These are phyloP conservation scores for Agaricus sinodeliciosus DNA, from an alignment of 768 basidiomycete species.

Conservation along the genomic window DNA sequence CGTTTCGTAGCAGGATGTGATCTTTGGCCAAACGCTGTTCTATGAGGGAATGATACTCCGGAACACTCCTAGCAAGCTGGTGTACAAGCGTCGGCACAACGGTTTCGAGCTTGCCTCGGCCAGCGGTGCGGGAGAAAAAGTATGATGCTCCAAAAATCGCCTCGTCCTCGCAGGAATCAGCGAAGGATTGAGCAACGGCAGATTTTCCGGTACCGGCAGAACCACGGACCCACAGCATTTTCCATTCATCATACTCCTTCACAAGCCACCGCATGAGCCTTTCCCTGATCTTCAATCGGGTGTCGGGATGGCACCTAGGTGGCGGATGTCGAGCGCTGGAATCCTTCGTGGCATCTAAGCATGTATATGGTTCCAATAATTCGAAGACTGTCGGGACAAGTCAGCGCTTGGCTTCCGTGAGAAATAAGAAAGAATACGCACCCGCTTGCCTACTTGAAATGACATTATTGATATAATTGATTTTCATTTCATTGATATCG, in stretches of 20 bases:
- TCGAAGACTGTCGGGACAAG: too few species aligned
- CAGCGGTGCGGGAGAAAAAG: neutral
- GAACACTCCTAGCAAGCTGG: neutral
- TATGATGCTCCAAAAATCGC: conserved; percentile 2
- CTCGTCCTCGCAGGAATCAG: neutral
- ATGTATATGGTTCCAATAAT: neutral
- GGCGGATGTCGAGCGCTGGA: neutral
- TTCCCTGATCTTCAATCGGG: neutral
- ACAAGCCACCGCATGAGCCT: neutral
- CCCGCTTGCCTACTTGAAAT: too few species aligned
- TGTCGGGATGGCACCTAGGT: neutral
- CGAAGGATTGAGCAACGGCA: conserved; percentile 5
- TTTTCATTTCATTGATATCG: too few species aligned
- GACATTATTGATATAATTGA: too few species aligned
- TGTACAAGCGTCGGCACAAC: neutral
- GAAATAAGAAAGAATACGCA: too few species aligned
- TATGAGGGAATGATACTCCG: neutral
- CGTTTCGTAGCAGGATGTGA: neutral
- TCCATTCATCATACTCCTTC: neutral
- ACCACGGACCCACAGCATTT: neutral
- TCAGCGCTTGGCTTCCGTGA: too few species aligned
- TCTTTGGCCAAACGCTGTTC: neutral
- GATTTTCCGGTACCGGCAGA: conserved; percentile 9
- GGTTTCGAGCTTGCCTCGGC: neutral
- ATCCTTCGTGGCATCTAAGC: neutral